These are phyloP conservation scores for Boechera divaricarpa DNA, from an alignment of 345 rosid species.

Conservation along the genomic window DNA sequence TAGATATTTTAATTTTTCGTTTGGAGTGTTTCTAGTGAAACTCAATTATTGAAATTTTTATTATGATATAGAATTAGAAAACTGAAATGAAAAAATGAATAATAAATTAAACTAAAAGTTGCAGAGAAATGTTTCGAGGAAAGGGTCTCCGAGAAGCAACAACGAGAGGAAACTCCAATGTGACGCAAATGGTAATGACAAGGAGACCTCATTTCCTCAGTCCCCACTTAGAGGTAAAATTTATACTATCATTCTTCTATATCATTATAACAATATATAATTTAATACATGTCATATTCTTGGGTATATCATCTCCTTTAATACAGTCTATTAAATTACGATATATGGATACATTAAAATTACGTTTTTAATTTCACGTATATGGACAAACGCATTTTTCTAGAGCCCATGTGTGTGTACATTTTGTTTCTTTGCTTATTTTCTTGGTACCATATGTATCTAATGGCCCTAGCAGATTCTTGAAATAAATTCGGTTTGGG, in stretches of 20 bases:
- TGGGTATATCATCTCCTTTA: slow-evolving; percentile 4
- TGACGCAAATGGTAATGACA: slow-evolving; percentile 52
- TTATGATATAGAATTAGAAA: not conserved
- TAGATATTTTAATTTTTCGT: slow-evolving; percentile 22
- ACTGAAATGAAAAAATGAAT: not conserved
- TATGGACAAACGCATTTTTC: slow-evolving; percentile 33
- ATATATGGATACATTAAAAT: not conserved
- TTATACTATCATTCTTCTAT: not conserved
- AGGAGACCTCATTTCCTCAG: slow-evolving; percentile 49
- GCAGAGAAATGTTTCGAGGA: slow-evolving; percentile 81
- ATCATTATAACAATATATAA: not conserved
- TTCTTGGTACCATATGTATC: slow-evolving; percentile 33
- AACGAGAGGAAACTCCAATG: slow-evolving; percentile 54
- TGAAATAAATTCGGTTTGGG: slow-evolving; percentile 36
- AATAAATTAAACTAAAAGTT: slow-evolving; percentile 44
- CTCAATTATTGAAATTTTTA: slow-evolving; percentile 12
- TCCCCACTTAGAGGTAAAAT: slow-evolving; percentile 75
- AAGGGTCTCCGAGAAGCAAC: slow-evolving; percentile 63
- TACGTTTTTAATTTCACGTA: slow-evolving; percentile 5
- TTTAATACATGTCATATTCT: slow-evolving; percentile 18
- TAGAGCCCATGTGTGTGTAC: slow-evolving; percentile 33
- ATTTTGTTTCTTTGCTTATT: slow-evolving; percentile 39
- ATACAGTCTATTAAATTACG: slow-evolving; percentile 1
- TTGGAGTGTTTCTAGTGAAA: slow-evolving; percentile 15
- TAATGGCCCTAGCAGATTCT: slow-evolving; percentile 44